These are phyloP conservation scores for Penicillium parvum DNA, from an alignment of 495 filamentous ascomycete genomes.

Conservation along the genomic window DNA sequence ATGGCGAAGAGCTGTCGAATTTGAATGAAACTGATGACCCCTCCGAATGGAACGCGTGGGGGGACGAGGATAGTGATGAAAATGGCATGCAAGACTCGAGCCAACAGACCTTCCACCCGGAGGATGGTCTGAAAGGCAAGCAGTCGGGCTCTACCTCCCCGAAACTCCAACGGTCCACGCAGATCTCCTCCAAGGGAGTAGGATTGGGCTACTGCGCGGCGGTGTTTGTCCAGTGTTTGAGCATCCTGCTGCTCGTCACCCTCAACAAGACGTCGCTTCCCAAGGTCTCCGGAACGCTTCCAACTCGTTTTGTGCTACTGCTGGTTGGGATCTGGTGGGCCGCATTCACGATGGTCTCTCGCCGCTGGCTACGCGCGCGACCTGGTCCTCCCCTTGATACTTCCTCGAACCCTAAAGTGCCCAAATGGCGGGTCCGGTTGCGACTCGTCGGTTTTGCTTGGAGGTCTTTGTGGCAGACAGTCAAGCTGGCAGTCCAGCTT, in stretches of 20 bases:
- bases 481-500: constrained; percentile 68
- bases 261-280: constrained; percentile 58
- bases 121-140: constrained; percentile 8
- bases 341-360: constrained; percentile 71
- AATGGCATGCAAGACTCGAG: constrained; percentile 25
- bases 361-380: constrained; percentile 76
- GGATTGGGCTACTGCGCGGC: constrained; percentile 77
- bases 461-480: constrained; percentile 71
- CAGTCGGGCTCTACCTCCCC: constrained; percentile 41
- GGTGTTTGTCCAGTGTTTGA: constrained; percentile 68
- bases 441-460: constrained; percentile 70
- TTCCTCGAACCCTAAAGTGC: constrained; percentile 8
- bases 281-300: constrained; percentile 32
- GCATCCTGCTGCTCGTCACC: constrained; percentile 62
- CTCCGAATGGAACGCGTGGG: constrained; percentile 36
- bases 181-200: constrained; percentile 76
- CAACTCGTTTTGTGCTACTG: constrained; percentile 71
- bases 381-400: constrained; percentile 68
- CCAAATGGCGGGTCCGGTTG: constrained; percentile 32
- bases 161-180: constrained; percentile 68
- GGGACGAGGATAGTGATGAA: constrained; percentile 23
- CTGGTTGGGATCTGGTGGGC: constrained; percentile 88
- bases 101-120: constrained; percentile 3
- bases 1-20: constrained; percentile 23
- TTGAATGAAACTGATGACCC: constrained; percentile 15